Base-by-base conservation (phyloP, 257 asterid genomes). In the Plantago major region DNA sequence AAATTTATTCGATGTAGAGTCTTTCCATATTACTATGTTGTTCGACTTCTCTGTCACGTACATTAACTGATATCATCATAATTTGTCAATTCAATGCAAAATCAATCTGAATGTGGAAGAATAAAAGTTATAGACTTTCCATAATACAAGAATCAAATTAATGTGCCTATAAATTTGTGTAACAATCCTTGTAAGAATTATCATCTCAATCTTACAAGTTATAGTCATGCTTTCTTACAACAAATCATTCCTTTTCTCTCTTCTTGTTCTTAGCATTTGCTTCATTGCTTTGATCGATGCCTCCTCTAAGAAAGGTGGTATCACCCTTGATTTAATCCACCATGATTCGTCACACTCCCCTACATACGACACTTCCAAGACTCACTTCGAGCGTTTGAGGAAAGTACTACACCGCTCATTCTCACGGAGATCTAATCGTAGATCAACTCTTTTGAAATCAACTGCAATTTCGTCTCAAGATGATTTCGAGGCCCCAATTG, bases 331-430 rank as follows among this genome's bases (percentile, higher is more conserved):
- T 60, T 55, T 81, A 17, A 73, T 71, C 49, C 82, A 78, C 10
- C 67, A 67, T 0, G 87, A 75, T 48, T 78, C 82, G 2, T 75
- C 69, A 0, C 45, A 26, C 10, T 81, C 80, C 0, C 84, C 80
- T 10, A 52, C 54, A 13, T 68, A 72, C 38, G 15, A 67, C 19
- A 63, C 77, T 5, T 42, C 68, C 22, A 10, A 13, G 6, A 63
- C 75, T 7, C 67, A 11, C 42, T 77, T 45, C 10, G 68, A 70
- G 1, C 71, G 66, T 12, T 9, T 67, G n/a, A 58, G 42, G 10
- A 42, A 61, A 1, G 59, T 73, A 3, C 55, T 68, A 11, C 43
- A 7, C 0, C 78, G 75, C 6, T 74, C 79, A 10, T 45, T 61
- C 42, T 28, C 62, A 0, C 81, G 81, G 3, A 55, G 15, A 11